A percentile compares a stretch with the other conserved stretches of the same genome.
phyloP scores from a whole-genome alignment of 1,139 yeast genomes.

The Meyerozyma athensensis region DNA sequence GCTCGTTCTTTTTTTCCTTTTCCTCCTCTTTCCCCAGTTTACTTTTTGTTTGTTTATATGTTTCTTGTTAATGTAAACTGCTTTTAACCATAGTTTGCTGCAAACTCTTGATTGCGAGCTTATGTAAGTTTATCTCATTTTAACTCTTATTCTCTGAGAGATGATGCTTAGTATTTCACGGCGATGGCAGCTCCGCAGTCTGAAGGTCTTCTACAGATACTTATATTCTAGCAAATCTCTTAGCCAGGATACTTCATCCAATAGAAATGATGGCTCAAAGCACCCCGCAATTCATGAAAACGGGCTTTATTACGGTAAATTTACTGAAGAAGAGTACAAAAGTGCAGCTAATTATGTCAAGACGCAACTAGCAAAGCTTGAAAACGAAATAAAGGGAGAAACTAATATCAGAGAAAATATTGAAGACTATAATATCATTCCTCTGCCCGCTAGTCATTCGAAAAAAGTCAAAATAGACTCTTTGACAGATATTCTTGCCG shows the following conservation, averaged over 20 bases:
- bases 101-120: conserved; percentile 1
- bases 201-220: not conserved
- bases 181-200: not conserved
- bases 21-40: no score
- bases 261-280: not conserved
- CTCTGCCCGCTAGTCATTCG: conserved; percentile 14
- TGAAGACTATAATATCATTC: conserved; percentile 35
- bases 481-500: conserved; percentile 40
- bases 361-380: conserved; percentile 31
- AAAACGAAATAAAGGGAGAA: conserved; percentile 37
- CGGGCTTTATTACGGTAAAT: conserved; percentile 29
- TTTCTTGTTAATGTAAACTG: no score
- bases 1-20: no score
- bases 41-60: no score
- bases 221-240: not conserved
- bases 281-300: conserved; percentile 19
- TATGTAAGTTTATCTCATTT: no score
- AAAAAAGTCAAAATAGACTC: conserved; percentile 19
- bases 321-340: conserved; percentile 39
- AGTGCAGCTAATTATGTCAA: conserved; percentile 33
- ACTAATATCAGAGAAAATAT: conserved; percentile 32
- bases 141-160: not conserved
- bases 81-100: no score
- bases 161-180: not conserved
- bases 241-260: not conserved